These are phyloP conservation scores for Polytrichum formosum DNA, from an alignment of 225 moss, liverwort and hornwort species.

Conservation along the genomic window DNA sequence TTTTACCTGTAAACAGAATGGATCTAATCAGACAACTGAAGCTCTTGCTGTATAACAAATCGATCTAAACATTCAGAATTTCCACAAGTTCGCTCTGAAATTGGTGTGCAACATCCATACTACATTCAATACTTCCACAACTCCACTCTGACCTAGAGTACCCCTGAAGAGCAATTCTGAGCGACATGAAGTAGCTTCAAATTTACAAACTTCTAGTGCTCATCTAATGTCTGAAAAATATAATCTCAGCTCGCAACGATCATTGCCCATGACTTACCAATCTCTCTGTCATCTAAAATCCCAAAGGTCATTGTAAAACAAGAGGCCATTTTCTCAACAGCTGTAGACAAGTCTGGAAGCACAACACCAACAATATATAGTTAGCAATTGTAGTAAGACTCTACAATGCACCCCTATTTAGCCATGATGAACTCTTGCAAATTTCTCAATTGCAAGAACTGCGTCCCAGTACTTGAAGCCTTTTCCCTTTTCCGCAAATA, in stretches of 20 bases:
- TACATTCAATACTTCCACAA: too few species aligned
- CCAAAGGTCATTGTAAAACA: slow-evolving; percentile 64
- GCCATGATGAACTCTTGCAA: too few species aligned
- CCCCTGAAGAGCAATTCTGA: neutral
- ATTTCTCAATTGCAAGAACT: too few species aligned
- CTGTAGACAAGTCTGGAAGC: slow-evolving; percentile 55
- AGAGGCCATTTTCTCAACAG: slow-evolving; percentile 59
- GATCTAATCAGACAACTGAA: neutral
- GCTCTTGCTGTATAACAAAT: too few species aligned
- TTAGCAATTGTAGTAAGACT: neutral
- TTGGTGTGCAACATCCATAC: too few species aligned
- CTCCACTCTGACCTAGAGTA: too few species aligned
- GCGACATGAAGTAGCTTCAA: neutral
- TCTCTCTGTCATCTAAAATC: slow-evolving; percentile 50
- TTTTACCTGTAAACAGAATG: slow-evolving; percentile 46
- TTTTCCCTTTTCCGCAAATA: too few species aligned
- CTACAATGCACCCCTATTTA: neutral
- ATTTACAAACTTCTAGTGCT: neutral
- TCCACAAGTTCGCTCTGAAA: too few species aligned
- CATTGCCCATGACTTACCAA: slow-evolving; percentile 36
- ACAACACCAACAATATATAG: slow-evolving; percentile 4
- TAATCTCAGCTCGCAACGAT: too few species aligned
- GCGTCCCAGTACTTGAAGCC: too few species aligned
- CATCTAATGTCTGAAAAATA: neutral
- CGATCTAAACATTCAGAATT: too few species aligned